Evolutionary conservation across 2,329 filamentous ascomycete genomes (phyloP), one percentile per base, ranked within the genome.

Genomic region (Penicillium sclerotigenum): DNA sequence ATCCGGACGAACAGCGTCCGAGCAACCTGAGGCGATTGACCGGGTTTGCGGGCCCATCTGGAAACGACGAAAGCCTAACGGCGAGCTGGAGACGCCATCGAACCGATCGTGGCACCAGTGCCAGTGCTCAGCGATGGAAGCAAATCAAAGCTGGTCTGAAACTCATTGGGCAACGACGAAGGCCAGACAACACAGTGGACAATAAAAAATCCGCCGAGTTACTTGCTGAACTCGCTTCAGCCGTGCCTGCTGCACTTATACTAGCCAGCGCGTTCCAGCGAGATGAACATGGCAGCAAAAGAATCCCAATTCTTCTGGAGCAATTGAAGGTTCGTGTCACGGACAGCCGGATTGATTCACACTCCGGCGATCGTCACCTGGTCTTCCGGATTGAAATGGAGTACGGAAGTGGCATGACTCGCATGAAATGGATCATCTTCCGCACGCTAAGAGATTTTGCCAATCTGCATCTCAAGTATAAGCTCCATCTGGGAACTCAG

Each of bases 191-290:
- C 53, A 88, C 89, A 42, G 88, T 97, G 58, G 94, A 99, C 72
- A 91, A 94, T 69, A 87, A 89, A 68, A 99, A 97, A 73, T 97
- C 93, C 10, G 91, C 94, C 2, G 94, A 99, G 73, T 80, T 99
- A 45, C 93, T 99, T 84, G 94, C 94, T 1, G 94, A 99, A 74
- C 79, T 99, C 36, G 84, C 94, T 47, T 95, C 94, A 41, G 94
- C 91, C 52, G 91, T 92, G 1, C 94, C 94, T 4, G 94, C 94
- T 24, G 94, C 93, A 20, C 79, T 99, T 56, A 96, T 99, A 74
- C 79, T 99, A 50, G 94, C 94, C 8, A 97, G 92, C 69, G 97
- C 97, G 90, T 94, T 97, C 66, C 94, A 97, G 75, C 84, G 94
- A 55, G 94, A 99, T 66, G 94, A 99, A 74, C 90, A 97, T 66